These are phyloP conservation scores for Rubia peregrina DNA, from an alignment of 305 asterid genomes.

Conservation along the genomic window DNA sequence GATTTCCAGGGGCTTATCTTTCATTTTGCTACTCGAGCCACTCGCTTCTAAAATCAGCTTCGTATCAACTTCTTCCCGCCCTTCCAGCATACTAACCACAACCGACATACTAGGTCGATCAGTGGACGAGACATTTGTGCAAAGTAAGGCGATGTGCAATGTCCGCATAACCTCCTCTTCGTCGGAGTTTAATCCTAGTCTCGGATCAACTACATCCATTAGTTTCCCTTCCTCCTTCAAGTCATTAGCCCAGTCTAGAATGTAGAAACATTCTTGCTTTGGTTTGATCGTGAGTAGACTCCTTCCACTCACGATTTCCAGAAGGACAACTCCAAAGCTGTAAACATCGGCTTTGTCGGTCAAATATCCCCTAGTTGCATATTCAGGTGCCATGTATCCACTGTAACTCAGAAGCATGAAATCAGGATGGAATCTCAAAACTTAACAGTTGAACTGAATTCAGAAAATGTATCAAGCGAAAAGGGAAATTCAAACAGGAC, in stretches of 20 bases:
- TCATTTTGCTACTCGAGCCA: conserved; percentile 6
- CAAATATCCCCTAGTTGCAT: conserved; percentile 65
- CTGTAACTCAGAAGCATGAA: conserved; percentile 5
- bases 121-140: conserved; percentile 36
- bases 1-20: not conserved
- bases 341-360: conserved; percentile 76
- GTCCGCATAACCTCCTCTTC: conserved; percentile 31
- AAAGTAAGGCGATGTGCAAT: conserved; percentile 40
- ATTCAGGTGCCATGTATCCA: conserved; percentile 75
- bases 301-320: conserved; percentile 54
- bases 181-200: not conserved
- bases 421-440: not conserved
- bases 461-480: not conserved
- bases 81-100: conserved; percentile 60
- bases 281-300: conserved; percentile 32
- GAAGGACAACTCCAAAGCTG: conserved; percentile 59
- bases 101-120: conserved; percentile 58
- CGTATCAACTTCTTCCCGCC: conserved; percentile 21
- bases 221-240: conserved; percentile 25
- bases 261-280: conserved; percentile 33
- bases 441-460: not conserved
- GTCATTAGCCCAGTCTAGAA: conserved; percentile 45
- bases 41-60: conserved; percentile 16
- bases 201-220: conserved; percentile 14
- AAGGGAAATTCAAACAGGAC: too few relatives aligned